These are phyloP conservation scores for Rosa chinensis DNA, from an alignment of 306 rosid genomes.

Conservation along the genomic window DNA sequence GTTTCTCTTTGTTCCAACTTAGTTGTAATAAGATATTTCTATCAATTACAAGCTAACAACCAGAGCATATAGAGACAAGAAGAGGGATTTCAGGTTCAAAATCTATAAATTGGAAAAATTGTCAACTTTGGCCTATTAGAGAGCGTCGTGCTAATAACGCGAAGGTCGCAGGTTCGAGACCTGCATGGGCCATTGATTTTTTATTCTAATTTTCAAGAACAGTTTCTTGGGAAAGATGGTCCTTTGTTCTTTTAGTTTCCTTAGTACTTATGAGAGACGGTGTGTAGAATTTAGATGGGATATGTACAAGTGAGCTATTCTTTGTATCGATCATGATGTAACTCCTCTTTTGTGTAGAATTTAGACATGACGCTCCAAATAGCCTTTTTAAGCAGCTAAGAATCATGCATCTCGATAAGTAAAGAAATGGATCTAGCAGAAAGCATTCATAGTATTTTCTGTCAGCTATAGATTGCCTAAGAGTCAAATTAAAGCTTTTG, in stretches of 20 bases:
- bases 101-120: too few species aligned
- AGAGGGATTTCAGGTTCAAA: neutral
- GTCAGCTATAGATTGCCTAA: neutral
- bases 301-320: too few species aligned
- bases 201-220: too few species aligned
- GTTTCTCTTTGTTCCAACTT: neutral
- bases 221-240: too few species aligned
- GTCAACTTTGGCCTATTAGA: neutral
- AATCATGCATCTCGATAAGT: neutral
- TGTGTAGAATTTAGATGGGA: too few species aligned
- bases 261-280: too few species aligned
- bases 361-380: neutral
- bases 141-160: constrained; percentile 17
- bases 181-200: constrained; percentile 8
- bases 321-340: too few species aligned
- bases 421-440: neutral
- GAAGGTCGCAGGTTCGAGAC: constrained; percentile 21
- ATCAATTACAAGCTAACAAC: neutral
- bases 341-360: neutral
- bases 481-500: neutral
- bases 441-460: neutral
- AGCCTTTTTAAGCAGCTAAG: neutral
- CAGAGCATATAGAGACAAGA: neutral
- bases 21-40: neutral
- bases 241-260: neutral